A percentile compares a stretch with the other conserved stretches of the same genome.
Conservation (phyloP, 1,139 yeast genomes). For the Meyerozyma carpophila region DNA sequence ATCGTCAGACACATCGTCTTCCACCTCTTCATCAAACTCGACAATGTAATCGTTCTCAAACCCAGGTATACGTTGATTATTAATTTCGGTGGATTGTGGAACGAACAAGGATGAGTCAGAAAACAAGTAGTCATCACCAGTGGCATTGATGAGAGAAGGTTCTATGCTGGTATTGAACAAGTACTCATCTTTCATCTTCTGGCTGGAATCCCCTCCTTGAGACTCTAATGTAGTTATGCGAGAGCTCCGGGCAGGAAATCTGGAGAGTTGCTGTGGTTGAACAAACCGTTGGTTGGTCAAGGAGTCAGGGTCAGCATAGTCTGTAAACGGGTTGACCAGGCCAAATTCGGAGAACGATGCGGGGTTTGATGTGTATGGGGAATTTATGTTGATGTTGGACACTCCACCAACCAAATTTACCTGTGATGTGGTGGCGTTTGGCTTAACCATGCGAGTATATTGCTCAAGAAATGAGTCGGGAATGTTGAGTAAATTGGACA, state of each 20-base stretch:
- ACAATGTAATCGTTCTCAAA: slow-evolving; percentile 31
- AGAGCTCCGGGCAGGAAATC: slow-evolving; percentile 8
- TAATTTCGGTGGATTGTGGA: slow-evolving; percentile 12
- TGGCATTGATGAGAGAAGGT: slow-evolving; percentile 34
- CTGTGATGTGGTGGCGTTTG: background rate
- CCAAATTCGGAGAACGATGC: background rate
- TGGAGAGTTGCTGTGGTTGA: slow-evolving; percentile 6
- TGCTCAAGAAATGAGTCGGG: slow-evolving; percentile 30
- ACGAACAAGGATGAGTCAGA: slow-evolving; percentile 26
- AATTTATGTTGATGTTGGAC: background rate
- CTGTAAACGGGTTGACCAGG: slow-evolving; percentile 26
- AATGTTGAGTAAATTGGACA: slow-evolving; percentile 25
- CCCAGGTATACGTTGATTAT: slow-evolving; percentile 22
- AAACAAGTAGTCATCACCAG: slow-evolving; percentile 13
- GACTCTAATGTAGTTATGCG: slow-evolving; percentile 9
- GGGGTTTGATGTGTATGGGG: background rate
- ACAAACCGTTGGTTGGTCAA: slow-evolving; percentile 17
- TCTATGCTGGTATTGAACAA: slow-evolving; percentile 39
- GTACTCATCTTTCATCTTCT: slow-evolving; percentile 31
- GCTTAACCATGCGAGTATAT: slow-evolving; percentile 9
- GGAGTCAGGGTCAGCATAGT: slow-evolving; percentile 36
- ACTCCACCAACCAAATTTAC: background rate
- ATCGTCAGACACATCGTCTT: slow-evolving; percentile 50
- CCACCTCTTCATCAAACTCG: slow-evolving; percentile 30
- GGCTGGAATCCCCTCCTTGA: slow-evolving; percentile 19